Conservation (phyloP, 208 protist genomes). For the Leishmania tarentolae region DNA sequence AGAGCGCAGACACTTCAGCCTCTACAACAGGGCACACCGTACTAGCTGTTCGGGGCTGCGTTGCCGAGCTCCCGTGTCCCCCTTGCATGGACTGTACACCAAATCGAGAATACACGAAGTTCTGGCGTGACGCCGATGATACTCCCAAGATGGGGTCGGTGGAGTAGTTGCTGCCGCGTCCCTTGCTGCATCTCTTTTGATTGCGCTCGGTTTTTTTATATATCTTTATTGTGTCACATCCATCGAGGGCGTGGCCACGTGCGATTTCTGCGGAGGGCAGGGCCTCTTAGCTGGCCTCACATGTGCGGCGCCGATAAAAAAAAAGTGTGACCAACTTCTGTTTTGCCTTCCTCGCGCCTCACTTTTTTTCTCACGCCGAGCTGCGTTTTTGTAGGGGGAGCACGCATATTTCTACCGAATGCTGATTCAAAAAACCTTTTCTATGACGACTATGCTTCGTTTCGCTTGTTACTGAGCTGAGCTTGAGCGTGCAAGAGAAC, state of each 20-base stretch:
- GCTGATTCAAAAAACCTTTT: background rate
- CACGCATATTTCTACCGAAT: background rate
- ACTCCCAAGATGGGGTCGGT: background rate
- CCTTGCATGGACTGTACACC: background rate
- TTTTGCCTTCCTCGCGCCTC: background rate
- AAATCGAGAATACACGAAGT: background rate
- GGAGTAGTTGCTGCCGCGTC: background rate
- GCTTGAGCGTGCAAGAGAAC: background rate
- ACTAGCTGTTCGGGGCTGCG: no score
- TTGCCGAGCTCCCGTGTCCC: background rate
- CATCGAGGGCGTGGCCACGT: background rate
- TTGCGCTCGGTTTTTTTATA: slow-evolving; percentile 2
- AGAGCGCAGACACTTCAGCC: background rate
- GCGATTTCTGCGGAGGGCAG: background rate
- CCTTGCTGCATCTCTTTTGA: background rate
- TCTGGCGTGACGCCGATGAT: background rate
- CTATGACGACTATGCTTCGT: background rate
- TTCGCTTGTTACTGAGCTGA: background rate
- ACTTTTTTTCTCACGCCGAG: background rate
- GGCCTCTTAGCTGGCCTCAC: background rate
- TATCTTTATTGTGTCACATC: no score
- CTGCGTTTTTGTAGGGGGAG: background rate
- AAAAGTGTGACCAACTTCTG: background rate
- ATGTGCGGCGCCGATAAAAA: background rate
- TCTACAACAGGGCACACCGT: background rate